Conservation (phyloP, 768 basidiomycete species). For the Russula sp. region DNA sequence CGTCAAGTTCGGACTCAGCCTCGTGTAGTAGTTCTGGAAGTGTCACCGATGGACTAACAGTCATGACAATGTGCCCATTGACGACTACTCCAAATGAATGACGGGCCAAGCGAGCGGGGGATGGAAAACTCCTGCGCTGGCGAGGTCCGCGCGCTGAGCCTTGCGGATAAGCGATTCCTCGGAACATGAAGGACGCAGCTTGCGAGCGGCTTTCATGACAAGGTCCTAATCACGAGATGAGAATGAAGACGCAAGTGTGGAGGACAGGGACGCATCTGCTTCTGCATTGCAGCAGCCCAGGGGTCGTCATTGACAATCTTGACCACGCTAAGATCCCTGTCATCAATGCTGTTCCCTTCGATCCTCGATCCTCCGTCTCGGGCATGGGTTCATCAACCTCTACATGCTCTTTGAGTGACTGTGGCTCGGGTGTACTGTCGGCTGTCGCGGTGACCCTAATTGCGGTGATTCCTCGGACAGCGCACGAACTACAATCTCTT, state of each 20-base stretch:
- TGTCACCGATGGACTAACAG: slow-evolving; percentile 39
- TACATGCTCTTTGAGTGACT: background rate
- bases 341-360: slow-evolving; percentile 31
- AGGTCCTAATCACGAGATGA: slow-evolving; percentile 62
- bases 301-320: slow-evolving; percentile 84
- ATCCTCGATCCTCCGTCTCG: slow-evolving; percentile 27
- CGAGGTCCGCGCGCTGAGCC: slow-evolving; percentile 12
- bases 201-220: slow-evolving; percentile 46
- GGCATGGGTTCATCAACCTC: slow-evolving; percentile 20
- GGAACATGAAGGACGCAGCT: slow-evolving; percentile 31
- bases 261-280: slow-evolving; percentile 48
- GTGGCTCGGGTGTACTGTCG: background rate
- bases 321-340: slow-evolving; percentile 53
- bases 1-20: slow-evolving; percentile 40
- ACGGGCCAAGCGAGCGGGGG: slow-evolving; percentile 7
- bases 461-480: slow-evolving; percentile 29
- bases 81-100: slow-evolving; percentile 37
- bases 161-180: slow-evolving; percentile 31
- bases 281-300: slow-evolving; percentile 82
- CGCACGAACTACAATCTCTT: slow-evolving; percentile 34
- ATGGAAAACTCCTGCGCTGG: slow-evolving; percentile 16
- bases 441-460: background rate
- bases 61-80: slow-evolving; percentile 45
- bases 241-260: background rate
- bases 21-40: too few species aligned